phyloP scores from a whole-genome alignment of 2,329 filamentous ascomycete genomes.

The Penicillium sp. region DNA sequence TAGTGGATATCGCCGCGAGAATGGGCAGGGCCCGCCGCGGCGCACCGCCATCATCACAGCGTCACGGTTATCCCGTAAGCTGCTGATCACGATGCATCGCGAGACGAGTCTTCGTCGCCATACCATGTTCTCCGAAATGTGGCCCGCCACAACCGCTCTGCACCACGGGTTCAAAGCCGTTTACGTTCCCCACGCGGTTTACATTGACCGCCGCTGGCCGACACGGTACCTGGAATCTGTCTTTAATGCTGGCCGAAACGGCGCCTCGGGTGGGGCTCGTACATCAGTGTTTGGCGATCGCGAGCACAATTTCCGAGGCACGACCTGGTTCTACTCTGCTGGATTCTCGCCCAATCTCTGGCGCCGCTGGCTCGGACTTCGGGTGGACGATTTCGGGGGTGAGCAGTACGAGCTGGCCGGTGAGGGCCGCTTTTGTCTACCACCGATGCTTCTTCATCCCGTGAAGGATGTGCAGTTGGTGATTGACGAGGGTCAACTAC shows the following conservation, averaged over 20 bases:
- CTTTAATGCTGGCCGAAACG: slow-evolving; percentile 73
- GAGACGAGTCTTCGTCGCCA: slow-evolving; percentile 81
- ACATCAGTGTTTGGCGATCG: slow-evolving; percentile 73
- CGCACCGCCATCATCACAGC: slow-evolving; percentile 86
- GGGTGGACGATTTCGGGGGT: slow-evolving; percentile 70
- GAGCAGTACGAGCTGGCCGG: slow-evolving; percentile 67
- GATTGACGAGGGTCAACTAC: slow-evolving; percentile 33
- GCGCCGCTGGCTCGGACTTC: slow-evolving; percentile 76
- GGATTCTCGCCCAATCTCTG: slow-evolving; percentile 77
- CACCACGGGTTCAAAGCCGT: slow-evolving; percentile 93
- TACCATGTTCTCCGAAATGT: slow-evolving; percentile 95
- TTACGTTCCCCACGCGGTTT: slow-evolving; percentile 82
- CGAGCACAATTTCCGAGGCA: slow-evolving; percentile 81
- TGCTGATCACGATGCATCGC: slow-evolving; percentile 81
- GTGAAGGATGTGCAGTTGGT: slow-evolving; percentile 66
- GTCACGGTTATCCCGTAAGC: slow-evolving; percentile 70
- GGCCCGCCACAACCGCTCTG: slow-evolving; percentile 78
- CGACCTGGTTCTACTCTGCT: slow-evolving; percentile 88
- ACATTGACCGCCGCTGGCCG: slow-evolving; percentile 82
- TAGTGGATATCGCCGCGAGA: slow-evolving; percentile 69
- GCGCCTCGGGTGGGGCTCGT: slow-evolving; percentile 65
- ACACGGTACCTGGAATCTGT: slow-evolving; percentile 67
- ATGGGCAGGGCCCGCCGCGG: slow-evolving; percentile 59
- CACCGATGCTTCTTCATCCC: slow-evolving; percentile 83
- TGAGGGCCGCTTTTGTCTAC: slow-evolving; percentile 84